These are phyloP conservation scores for Yarrowia deformans DNA, from an alignment of 805 yeast species.

Conservation along the genomic window DNA sequence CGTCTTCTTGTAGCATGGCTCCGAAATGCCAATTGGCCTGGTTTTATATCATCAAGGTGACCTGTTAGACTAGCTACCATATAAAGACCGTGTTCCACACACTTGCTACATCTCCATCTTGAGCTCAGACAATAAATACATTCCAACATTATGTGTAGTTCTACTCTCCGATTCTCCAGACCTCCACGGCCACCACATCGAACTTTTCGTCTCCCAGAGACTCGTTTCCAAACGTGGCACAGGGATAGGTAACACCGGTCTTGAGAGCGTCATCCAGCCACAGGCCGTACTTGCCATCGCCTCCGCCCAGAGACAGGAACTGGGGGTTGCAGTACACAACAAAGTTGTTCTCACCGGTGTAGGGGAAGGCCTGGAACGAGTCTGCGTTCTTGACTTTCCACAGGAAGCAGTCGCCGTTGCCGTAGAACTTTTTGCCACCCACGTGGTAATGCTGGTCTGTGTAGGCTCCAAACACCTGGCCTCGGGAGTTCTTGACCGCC, in stretches of 20 bases:
- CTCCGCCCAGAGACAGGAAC: constrained; percentile 87
- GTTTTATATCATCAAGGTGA: too few relatives aligned
- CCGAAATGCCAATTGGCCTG: too few relatives aligned
- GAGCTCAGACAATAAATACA: constrained; percentile 26
- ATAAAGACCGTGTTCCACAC: too few relatives aligned
- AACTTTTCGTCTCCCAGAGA: constrained; percentile 70
- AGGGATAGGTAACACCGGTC: constrained; percentile 78
- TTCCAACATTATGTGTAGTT: constrained; percentile 3
- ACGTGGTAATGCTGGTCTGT: constrained; percentile 73
- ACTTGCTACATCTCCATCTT: too few relatives aligned
- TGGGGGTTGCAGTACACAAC: constrained; percentile 79
- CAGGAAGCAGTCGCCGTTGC: constrained; percentile 93
- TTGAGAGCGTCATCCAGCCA: constrained; percentile 81
- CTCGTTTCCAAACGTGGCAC: constrained; percentile 91
- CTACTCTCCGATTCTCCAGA: constrained; percentile 68
- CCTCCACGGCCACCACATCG: constrained; percentile 75
- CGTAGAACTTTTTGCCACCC: constrained; percentile 74
- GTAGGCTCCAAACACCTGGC: constrained; percentile 78
- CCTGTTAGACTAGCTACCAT: too few relatives aligned
- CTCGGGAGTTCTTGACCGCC: constrained; percentile 69
- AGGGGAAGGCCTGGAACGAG: constrained; percentile 77
- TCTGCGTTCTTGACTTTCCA: constrained; percentile 70
- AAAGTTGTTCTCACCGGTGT: constrained; percentile 87
- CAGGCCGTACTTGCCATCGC: constrained; percentile 90
- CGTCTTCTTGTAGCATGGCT: too few relatives aligned